These are phyloP conservation scores for Melanogaster broomeanus DNA, from an alignment of 768 basidiomycete species.

Conservation along the genomic window DNA sequence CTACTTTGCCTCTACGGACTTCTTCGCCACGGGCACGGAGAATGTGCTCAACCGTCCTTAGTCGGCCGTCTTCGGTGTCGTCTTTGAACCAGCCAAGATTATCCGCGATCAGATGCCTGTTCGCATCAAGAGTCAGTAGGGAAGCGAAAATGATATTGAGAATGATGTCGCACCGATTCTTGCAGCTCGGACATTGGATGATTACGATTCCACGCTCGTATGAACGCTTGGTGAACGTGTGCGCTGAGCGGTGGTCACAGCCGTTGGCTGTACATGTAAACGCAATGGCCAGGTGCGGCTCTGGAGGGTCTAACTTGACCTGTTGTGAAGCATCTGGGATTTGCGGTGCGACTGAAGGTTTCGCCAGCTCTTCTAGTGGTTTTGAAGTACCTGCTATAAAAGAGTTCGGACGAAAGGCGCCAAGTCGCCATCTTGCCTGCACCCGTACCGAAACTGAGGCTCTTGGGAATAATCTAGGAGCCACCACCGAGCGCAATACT, in stretches of 20 bases:
- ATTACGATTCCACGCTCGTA: slow-evolving; percentile 91
- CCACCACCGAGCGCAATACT: slow-evolving; percentile 42
- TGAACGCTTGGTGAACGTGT: slow-evolving; percentile 81
- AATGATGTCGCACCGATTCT: slow-evolving; percentile 64
- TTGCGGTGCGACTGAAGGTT: slow-evolving; percentile 8
- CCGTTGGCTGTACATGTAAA: slow-evolving; percentile 83
- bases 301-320: slow-evolving; percentile 40
- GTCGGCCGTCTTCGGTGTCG: slow-evolving; percentile 66
- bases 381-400: slow-evolving; percentile 7
- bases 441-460: slow-evolving; percentile 34
- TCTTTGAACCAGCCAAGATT: slow-evolving; percentile 94
- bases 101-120: slow-evolving; percentile 84
- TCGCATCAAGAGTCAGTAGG: background rate
- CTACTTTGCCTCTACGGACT: slow-evolving; percentile 54
- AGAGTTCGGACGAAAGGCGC: slow-evolving; percentile 22
- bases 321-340: slow-evolving; percentile 4
- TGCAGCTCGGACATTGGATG: slow-evolving; percentile 88
- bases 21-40: slow-evolving; percentile 77
- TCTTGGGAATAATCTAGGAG: slow-evolving; percentile 38
- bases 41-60: slow-evolving; percentile 83
- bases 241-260: slow-evolving; percentile 81
- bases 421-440: slow-evolving; percentile 38
- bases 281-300: slow-evolving; percentile 71
- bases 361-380: slow-evolving; percentile 14
- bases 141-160: background rate